A percentile compares a stretch with the other conserved stretches of the same genome.
Evolutionary conservation across 768 basidiomycete genomes (phyloP).

Genomic region (Crassisporium funariophilum): DNA sequence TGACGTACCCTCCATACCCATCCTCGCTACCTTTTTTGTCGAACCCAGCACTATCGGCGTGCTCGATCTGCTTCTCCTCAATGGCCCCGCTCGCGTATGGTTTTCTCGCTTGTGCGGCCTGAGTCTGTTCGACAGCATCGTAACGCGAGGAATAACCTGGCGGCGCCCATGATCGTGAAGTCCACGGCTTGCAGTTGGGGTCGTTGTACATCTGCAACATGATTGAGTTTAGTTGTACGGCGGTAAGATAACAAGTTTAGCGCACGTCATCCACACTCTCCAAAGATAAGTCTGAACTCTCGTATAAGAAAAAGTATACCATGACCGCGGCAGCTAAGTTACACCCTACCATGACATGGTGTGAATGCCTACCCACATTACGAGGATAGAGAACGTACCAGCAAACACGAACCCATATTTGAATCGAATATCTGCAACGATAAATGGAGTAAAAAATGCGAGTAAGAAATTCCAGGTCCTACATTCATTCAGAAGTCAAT

Average conservation of each 20-base stretch:
- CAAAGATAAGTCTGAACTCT: conserved; percentile 64
- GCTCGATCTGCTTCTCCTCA: conserved; percentile 28
- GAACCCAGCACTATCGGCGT: no score
- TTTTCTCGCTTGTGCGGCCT: conserved; percentile 38
- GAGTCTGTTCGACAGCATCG: conserved; percentile 46
- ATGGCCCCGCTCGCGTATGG: conserved; percentile 20
- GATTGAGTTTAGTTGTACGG: neutral
- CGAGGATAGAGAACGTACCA: conserved; percentile 30
- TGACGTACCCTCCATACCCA: no score
- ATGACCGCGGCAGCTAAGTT: conserved; percentile 60
- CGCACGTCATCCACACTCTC: conserved; percentile 62
- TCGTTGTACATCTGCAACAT: conserved; percentile 61
- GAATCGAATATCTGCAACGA: conserved; percentile 55
- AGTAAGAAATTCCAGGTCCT: conserved; percentile 70
- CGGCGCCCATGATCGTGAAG: conserved; percentile 60
- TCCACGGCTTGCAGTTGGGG: conserved; percentile 68
- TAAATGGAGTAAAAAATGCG: conserved; percentile 82
- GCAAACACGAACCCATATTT: conserved; percentile 75
- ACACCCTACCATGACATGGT: conserved; percentile 39
- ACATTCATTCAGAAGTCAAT: neutral
- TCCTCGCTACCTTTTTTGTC: no score
- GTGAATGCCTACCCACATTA: neutral
- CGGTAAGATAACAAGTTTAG: conserved; percentile 6
- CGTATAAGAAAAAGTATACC: conserved; percentile 78
- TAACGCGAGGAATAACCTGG: conserved; percentile 50